A percentile compares a stretch with the other conserved stretches of the same genome.
These are phyloP conservation scores for Hypericum perforatum DNA, from an alignment of 345 rosid genomes.

Conservation along the genomic window DNA sequence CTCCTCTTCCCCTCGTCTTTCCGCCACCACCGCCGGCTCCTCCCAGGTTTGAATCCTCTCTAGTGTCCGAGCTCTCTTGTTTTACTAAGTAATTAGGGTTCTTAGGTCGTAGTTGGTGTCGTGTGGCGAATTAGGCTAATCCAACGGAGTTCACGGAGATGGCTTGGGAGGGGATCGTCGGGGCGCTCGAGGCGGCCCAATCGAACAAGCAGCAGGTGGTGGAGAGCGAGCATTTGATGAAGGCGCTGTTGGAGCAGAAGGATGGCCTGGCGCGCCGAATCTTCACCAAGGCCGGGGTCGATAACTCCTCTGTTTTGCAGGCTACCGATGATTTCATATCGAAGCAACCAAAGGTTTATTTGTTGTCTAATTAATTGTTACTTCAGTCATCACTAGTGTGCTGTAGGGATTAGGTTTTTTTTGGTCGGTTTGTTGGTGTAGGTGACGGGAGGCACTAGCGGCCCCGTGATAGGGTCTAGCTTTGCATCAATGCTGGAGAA, in stretches of 20 bases:
- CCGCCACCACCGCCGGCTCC: slow-evolving; percentile 28
- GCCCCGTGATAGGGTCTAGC: slow-evolving; percentile 54
- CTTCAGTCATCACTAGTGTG: background rate
- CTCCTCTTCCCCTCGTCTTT: slow-evolving; percentile 30
- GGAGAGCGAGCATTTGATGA: slow-evolving; percentile 87
- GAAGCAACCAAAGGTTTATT: slow-evolving; percentile 57
- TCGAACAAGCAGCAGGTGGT: slow-evolving; percentile 55
- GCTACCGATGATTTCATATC: slow-evolving; percentile 51
- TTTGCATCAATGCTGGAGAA: slow-evolving; percentile 43
- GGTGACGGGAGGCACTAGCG: slow-evolving; percentile 65
- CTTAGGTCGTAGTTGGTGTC: background rate
- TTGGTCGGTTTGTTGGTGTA: slow-evolving; percentile 10
- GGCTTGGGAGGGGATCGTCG: slow-evolving; percentile 82
- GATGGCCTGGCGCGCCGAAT: slow-evolving; percentile 79
- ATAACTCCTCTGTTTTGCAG: slow-evolving; percentile 61
- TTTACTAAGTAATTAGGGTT: background rate
- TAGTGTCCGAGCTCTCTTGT: background rate
- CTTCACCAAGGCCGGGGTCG: slow-evolving; percentile 66
- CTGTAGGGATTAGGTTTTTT: too few relatives aligned
- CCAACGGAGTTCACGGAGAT: slow-evolving; percentile 65
- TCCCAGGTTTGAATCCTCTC: slow-evolving; percentile 26
- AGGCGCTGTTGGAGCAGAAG: slow-evolving; percentile 82
- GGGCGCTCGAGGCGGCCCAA: slow-evolving; percentile 64
- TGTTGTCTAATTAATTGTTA: background rate
- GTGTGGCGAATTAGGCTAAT: slow-evolving; percentile 28